A percentile compares a stretch with the other conserved stretches of the same genome.
phyloP scores from a whole-genome alignment of 768 basidiomycete species.

The Leccinum imitatum region DNA sequence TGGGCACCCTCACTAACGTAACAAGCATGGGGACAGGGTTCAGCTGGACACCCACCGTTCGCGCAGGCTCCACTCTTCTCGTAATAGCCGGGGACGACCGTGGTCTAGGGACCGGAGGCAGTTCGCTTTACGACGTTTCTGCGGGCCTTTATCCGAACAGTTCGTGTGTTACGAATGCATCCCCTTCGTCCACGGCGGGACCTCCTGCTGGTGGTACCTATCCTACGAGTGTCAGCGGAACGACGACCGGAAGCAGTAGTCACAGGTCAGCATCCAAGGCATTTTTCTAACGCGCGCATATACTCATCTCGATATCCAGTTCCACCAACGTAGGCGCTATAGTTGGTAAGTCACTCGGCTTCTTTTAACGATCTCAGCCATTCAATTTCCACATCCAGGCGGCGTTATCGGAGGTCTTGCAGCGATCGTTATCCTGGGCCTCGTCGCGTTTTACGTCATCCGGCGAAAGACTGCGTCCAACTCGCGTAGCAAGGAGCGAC shows the following conservation, averaged over 20 bases:
- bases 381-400: conserved; percentile 29
- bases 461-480: conserved; percentile 44
- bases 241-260: conserved; percentile 25
- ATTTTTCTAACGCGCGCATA: neutral
- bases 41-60: conserved; percentile 62
- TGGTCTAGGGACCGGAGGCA: conserved; percentile 70
- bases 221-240: conserved; percentile 49
- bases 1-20: conserved; percentile 45
- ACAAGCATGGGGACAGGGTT: conserved; percentile 59
- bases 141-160: conserved; percentile 47
- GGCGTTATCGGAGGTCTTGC: conserved; percentile 62
- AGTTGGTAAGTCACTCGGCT: conserved; percentile 37
- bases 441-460: conserved; percentile 46
- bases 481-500: conserved; percentile 48
- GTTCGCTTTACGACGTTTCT: conserved; percentile 54
- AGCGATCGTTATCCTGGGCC: conserved; percentile 39
- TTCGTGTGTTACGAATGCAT: conserved; percentile 55
- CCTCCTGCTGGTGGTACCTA: conserved; percentile 73
- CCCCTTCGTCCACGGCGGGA: conserved; percentile 78
- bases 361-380: neutral
- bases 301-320: conserved; percentile 15
- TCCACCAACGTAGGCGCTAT: conserved; percentile 48
- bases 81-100: conserved; percentile 66
- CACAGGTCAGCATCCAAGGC: conserved; percentile 24
- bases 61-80: conserved; percentile 63